phyloP scores from a whole-genome alignment of 1,139 yeast genomes.

The Trichomonascaceae sp. region DNA sequence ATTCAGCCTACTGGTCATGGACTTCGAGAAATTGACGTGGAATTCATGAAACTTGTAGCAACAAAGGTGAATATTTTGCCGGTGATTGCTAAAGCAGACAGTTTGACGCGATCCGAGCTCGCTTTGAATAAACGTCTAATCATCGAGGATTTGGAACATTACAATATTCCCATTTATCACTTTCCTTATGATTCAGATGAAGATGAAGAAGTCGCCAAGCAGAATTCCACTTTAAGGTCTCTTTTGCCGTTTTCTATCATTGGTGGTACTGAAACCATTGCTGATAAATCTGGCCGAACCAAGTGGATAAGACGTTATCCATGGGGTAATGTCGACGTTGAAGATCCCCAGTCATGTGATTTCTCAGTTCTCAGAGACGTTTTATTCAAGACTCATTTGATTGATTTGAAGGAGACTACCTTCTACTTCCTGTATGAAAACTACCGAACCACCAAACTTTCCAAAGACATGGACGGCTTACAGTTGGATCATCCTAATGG shows the following conservation, averaged over 20 bases:
- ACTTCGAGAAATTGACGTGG: constrained; percentile 65
- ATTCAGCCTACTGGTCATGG: constrained; percentile 77
- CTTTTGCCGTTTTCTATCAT: constrained; percentile 84
- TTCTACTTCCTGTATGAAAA: constrained; percentile 90
- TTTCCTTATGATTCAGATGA: constrained; percentile 51
- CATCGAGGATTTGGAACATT: constrained; percentile 71
- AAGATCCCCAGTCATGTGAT: constrained; percentile 76
- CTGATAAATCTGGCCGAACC: constrained; percentile 41
- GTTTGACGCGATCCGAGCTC: constrained; percentile 74
- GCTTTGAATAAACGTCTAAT: constrained; percentile 59
- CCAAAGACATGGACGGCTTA: constrained; percentile 28
- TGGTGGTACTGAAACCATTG: constrained; percentile 54
- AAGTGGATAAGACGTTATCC: constrained; percentile 71
- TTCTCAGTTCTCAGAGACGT: constrained; percentile 74
- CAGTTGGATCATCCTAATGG: constrained; percentile 7
- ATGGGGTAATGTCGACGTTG: constrained; percentile 89
- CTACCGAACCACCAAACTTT: constrained; percentile 85
- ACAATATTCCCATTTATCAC: constrained; percentile 78
- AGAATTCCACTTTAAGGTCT: constrained; percentile 66
- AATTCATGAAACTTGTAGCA: constrained; percentile 71
- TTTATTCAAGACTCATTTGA: constrained; percentile 77
- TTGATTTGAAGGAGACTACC: constrained; percentile 88
- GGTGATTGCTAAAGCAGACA: constrained; percentile 78
- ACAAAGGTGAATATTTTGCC: constrained; percentile 84
- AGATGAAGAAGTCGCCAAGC: constrained; percentile 44